A percentile compares a stretch with the other conserved stretches of the same genome.
These are phyloP conservation scores for Trypethelium eluteriae DNA, from an alignment of 495 filamentous ascomycete species.

Conservation along the genomic window DNA sequence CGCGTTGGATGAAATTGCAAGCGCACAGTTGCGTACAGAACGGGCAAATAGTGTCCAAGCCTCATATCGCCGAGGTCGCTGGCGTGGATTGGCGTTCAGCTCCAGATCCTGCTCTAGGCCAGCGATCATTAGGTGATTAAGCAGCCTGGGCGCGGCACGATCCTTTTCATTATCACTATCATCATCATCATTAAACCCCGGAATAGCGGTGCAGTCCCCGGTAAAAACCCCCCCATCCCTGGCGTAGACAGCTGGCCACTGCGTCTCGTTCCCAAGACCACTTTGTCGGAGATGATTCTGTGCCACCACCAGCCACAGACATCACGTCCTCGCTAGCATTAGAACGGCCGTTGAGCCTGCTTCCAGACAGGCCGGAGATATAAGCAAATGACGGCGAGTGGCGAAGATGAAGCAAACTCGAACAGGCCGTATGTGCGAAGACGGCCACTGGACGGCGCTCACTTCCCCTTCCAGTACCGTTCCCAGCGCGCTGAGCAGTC, in stretches of 20 bases:
- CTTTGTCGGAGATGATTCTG: conserved; percentile 1
- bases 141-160: conserved; percentile 5
- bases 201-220: background rate
- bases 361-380: background rate
- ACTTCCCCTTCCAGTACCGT: conserved; percentile 8
- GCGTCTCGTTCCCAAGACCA: conserved; percentile 4
- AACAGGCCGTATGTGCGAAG: background rate
- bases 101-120: background rate
- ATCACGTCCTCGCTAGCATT: background rate
- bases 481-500: background rate
- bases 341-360: background rate
- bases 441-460: background rate
- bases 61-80: background rate
- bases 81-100: background rate
- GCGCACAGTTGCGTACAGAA: background rate
- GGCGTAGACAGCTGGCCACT: background rate
- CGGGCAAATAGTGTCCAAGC: background rate
- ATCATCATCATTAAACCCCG: background rate
- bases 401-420: conserved; percentile 1
- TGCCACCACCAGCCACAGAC: conserved; percentile 8
- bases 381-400: background rate
- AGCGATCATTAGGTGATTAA: background rate
- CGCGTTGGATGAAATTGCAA: background rate
- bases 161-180: conserved; percentile 6
- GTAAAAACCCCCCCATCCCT: background rate